phyloP scores from a whole-genome alignment of 495 filamentous ascomycete species.

The Hypoxylon perforatum region DNA sequence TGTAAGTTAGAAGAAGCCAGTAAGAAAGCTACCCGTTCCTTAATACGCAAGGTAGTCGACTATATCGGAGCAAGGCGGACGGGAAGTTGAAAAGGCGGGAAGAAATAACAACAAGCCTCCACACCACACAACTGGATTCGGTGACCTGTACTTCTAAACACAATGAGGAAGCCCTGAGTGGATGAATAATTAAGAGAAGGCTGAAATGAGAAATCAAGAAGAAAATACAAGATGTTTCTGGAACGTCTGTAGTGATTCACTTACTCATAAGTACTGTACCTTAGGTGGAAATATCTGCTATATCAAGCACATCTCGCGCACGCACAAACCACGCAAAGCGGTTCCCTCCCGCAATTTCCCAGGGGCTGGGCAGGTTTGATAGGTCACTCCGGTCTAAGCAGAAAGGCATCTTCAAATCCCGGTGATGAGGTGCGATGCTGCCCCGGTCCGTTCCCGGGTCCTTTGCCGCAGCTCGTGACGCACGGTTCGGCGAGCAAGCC shows the following conservation, averaged over 20 bases:
- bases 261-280: conserved; percentile 3
- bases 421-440: conserved; percentile 9
- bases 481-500: conserved; percentile 19
- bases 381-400: conserved; percentile 30
- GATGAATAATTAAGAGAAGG: conserved; percentile 9
- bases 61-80: too few relatives aligned
- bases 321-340: conserved; percentile 34
- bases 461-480: conserved; percentile 23
- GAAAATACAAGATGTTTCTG: conserved; percentile 22
- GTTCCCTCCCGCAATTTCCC: conserved; percentile 19
- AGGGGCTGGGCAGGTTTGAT: conserved; percentile 19
- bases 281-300: neutral
- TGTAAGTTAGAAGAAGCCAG: neutral
- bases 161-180: conserved; percentile 11
- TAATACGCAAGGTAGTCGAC: too few relatives aligned
- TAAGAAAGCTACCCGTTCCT: neutral
- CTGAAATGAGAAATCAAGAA: conserved; percentile 7
- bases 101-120: too few relatives aligned
- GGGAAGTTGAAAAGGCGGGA: too few relatives aligned
- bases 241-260: conserved; percentile 21
- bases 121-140: neutral
- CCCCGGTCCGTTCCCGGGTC: neutral
- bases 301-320: conserved; percentile 21
- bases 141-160: conserved; percentile 9
- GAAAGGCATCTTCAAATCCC: conserved; percentile 19